phyloP scores from a whole-genome alignment of 768 basidiomycete genomes.

The Lentinula sp. region DNA sequence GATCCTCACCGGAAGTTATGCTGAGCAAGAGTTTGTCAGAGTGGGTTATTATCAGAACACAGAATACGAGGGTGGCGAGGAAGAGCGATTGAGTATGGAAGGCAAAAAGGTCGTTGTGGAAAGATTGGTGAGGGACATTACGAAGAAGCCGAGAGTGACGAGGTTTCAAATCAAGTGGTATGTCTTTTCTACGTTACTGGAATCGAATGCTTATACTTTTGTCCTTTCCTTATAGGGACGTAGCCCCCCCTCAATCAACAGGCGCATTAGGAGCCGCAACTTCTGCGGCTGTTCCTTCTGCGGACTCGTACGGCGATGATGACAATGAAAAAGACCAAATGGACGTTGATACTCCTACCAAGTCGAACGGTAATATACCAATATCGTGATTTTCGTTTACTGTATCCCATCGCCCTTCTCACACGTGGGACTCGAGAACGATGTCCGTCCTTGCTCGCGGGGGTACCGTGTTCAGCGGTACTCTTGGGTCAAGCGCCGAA shows the following conservation, averaged over 20 bases:
- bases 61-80: conserved; percentile 79
- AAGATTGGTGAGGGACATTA: conserved; percentile 80
- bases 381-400: not conserved
- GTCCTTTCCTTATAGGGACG: conserved; percentile 28
- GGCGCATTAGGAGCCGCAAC: conserved; percentile 40
- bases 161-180: conserved; percentile 87
- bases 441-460: not conserved
- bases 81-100: conserved; percentile 78
- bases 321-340: not conserved
- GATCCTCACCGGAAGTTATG: conserved; percentile 93
- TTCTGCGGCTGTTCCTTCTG: conserved; percentile 50
- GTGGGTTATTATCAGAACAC: conserved; percentile 99
- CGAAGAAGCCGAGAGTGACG: conserved; percentile 89
- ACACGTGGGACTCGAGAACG: not conserved
- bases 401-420: not conserved
- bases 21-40: conserved; percentile 97
- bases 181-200: conserved; percentile 16
- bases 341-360: not conserved
- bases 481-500: no score
- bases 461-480: not conserved
- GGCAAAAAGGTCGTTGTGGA: conserved; percentile 71
- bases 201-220: not conserved
- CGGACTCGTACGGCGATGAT: conserved; percentile 31
- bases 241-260: conserved; percentile 27
- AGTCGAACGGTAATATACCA: not conserved